phyloP scores from a whole-genome alignment of 78 protist genomes.

The Thecamonas trahens region DNA sequence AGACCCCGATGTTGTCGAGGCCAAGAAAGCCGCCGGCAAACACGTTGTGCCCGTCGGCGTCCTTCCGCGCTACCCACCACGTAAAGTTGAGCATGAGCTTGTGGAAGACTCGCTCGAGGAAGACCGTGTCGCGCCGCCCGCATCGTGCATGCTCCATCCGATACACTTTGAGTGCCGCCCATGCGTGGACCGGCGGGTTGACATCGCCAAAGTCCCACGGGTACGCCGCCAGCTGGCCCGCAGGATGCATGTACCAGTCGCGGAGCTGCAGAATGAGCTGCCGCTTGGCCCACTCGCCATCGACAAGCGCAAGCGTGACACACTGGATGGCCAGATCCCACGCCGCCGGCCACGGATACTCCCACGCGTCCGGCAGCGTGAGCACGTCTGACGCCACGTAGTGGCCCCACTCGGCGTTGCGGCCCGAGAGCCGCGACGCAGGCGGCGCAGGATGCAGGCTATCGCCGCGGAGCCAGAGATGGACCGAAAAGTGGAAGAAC shows the following conservation, averaged over 20 bases:
- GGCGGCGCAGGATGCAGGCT: slow-evolving; percentile 13
- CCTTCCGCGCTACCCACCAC: slow-evolving; percentile 62
- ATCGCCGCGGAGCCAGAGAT: slow-evolving; percentile 56
- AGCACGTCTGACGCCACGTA: slow-evolving; percentile 49
- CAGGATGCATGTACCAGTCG: slow-evolving; percentile 74
- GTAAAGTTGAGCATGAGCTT: slow-evolving; percentile 70
- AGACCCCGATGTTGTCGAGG: slow-evolving; percentile 53
- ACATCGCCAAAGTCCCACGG: slow-evolving; percentile 63
- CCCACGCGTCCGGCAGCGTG: slow-evolving; percentile 62
- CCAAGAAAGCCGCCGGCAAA: slow-evolving; percentile 43
- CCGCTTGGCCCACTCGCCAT: slow-evolving; percentile 53
- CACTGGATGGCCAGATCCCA: slow-evolving; percentile 73
- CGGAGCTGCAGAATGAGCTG: slow-evolving; percentile 52
- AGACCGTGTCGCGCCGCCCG: slow-evolving; percentile 33
- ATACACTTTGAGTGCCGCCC: too few species aligned
- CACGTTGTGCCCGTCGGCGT: slow-evolving; percentile 42
- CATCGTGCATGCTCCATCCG: too few species aligned
- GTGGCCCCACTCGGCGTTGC: slow-evolving; percentile 63
- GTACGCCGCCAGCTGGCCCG: slow-evolving; percentile 63
- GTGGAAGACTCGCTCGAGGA: slow-evolving; percentile 47
- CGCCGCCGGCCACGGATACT: slow-evolving; percentile 26
- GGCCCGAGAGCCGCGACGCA: neutral
- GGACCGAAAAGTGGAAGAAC: slow-evolving; percentile 65
- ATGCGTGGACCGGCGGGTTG: slow-evolving; percentile 45
- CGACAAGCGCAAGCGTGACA: slow-evolving; percentile 46